These are phyloP conservation scores for Spergularia bocconei DNA, from an alignment of 148 eudicot species.

Conservation along the genomic window DNA sequence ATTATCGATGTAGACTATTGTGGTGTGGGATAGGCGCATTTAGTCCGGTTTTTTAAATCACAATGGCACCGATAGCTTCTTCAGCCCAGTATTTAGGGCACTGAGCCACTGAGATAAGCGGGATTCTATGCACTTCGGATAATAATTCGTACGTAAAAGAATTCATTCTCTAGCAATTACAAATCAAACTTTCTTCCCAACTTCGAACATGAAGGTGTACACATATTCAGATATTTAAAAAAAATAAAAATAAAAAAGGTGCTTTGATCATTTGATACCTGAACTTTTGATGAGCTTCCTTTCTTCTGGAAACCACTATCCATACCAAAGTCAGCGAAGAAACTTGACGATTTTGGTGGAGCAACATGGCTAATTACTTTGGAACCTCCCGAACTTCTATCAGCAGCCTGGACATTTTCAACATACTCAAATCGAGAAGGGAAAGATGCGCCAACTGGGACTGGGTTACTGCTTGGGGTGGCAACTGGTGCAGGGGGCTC, in stretches of 20 bases:
- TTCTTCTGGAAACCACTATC: constrained; percentile 73
- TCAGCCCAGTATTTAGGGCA: too few relatives aligned
- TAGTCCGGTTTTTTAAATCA: not conserved
- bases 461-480: constrained; percentile 44
- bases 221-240: not conserved
- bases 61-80: not conserved
- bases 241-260: not conserved
- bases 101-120: not conserved
- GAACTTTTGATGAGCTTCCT: constrained; percentile 68
- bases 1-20: not conserved
- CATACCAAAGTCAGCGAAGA: constrained; percentile 96
- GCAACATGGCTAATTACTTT: constrained; percentile 63
- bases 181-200: not conserved
- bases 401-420: constrained; percentile 55
- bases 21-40: not conserved
- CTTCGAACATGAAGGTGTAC: not conserved
- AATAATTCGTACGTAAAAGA: too few relatives aligned
- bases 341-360: constrained; percentile 78
- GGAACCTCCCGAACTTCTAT: constrained; percentile 51
- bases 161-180: not conserved
- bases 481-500: constrained; percentile 74
- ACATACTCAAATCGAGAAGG: constrained; percentile 85
- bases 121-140: not conserved
- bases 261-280: constrained; percentile 42
- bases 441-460: constrained; percentile 50